Evolutionary conservation across 495 filamentous ascomycete species (phyloP), one percentile per base, ranked within the genome.

Genomic region (Xylaria grammica): DNA sequence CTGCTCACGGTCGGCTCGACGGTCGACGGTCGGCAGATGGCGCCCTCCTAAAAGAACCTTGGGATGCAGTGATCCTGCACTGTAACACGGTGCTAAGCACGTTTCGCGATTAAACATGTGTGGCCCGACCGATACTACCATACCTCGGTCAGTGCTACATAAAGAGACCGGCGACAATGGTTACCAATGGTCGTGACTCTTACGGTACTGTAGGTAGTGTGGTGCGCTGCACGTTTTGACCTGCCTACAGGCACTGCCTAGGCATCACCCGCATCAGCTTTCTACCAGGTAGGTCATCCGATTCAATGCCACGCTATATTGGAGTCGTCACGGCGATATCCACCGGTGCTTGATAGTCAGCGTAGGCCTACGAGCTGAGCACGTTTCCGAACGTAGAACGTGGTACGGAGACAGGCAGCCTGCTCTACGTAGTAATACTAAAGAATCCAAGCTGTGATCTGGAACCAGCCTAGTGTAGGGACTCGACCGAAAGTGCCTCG

Each of bases 41-140:
- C 20, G 4, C 2, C 45, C 11, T 6, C 45, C 40, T 6, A 15
- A 15, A 36, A 36, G 11, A 11, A 5, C 32, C 32, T 36, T 11
- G 32, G 11, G 8, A 59, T 34, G 56, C 56, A 48, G 7, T 36
- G 26, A 2, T 19, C 19, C 42, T 48, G 56, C 56, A 48, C 36
- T 59, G 56, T 36, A 46, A 59, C 56, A 24, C 53, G 15, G 38
- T 44, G 36, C 42, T 13, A 55, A 30, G 54, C 38, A 44, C 36
- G 38, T 53, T 53, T 36, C 15, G 29, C 20, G 52, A 55, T 30
- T 11, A 22, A 13, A 24, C 0, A 20, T 17, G 17, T 17, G n/a
- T 20, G 10, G 32, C 20, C 20, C 19, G 9, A 3, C n/a, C 11
- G 26, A n/a, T 55, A 55, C 52, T 26, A 40, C 52, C 20, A 34